Conservation (phyloP, 2,329 filamentous ascomycete species). For the Epichloe scottii region DNA sequence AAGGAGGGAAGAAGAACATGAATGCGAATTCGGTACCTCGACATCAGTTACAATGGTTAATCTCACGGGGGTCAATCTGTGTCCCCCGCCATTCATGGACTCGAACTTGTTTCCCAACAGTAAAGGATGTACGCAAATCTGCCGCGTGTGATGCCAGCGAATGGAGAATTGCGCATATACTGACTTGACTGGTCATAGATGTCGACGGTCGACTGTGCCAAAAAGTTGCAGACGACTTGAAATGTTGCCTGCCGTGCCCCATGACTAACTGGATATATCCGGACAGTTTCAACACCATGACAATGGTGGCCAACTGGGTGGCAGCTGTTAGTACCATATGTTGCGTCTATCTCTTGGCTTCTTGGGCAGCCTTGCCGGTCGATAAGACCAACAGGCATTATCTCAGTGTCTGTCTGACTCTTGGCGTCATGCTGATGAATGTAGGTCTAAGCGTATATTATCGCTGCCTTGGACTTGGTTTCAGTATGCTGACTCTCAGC, state of each 20-base stretch:
- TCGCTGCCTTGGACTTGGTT: background rate
- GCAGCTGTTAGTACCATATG: slow-evolving; percentile 62
- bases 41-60: slow-evolving; percentile 16
- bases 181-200: slow-evolving; percentile 27
- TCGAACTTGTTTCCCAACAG: slow-evolving; percentile 42
- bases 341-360: slow-evolving; percentile 64
- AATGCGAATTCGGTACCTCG: background rate
- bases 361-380: slow-evolving; percentile 67
- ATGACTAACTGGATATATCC: slow-evolving; percentile 64
- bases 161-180: background rate
- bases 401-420: slow-evolving; percentile 73
- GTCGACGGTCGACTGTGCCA: slow-evolving; percentile 42
- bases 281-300: slow-evolving; percentile 46
- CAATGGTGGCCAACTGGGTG: slow-evolving; percentile 65
- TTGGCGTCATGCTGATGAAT: slow-evolving; percentile 66
- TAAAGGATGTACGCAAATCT: slow-evolving; percentile 47
- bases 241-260: slow-evolving; percentile 86
- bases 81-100: slow-evolving; percentile 59
- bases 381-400: slow-evolving; percentile 91
- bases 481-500: slow-evolving; percentile 9
- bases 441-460: slow-evolving; percentile 34
- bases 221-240: slow-evolving; percentile 34
- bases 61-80: slow-evolving; percentile 33
- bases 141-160: slow-evolving; percentile 4
- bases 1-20: background rate